Percentiles rank a stretch among this genome's conserved stretches.
These are phyloP conservation scores for Aspergillus thermomutatus DNA, from an alignment of 2,329 filamentous ascomycete genomes.

Conservation along the genomic window DNA sequence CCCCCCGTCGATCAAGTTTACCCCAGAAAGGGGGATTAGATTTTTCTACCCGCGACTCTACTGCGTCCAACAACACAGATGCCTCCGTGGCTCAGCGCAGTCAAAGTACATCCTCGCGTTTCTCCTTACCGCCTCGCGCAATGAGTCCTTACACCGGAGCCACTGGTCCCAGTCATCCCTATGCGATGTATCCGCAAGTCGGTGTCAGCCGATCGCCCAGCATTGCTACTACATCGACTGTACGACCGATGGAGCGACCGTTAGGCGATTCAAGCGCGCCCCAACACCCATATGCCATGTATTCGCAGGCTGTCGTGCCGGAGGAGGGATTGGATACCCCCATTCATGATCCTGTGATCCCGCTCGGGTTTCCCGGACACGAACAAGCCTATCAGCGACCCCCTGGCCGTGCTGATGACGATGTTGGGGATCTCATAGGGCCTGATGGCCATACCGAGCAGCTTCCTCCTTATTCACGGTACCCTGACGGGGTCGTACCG, in stretches of 20 bases:
- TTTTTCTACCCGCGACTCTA: conserved; percentile 30
- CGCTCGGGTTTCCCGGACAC: conserved; percentile 71
- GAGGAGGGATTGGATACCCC: conserved; percentile 51
- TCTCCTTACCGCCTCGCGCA: conserved; percentile 43
- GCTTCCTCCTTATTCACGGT: conserved; percentile 85
- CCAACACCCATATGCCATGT: conserved; percentile 82
- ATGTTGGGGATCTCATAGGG: conserved; percentile 80
- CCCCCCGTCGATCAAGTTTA: conserved; percentile 31
- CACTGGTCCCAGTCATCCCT: conserved; percentile 76
- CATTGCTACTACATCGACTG: conserved; percentile 68
- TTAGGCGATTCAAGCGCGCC: conserved; percentile 63
- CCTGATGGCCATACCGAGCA: conserved; percentile 87
- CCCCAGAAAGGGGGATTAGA: conserved; percentile 30
- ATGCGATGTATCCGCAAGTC: conserved; percentile 79
- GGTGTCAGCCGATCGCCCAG: conserved; percentile 57
- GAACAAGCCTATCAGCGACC: conserved; percentile 67
- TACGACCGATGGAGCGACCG: conserved; percentile 56
- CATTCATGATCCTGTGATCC: conserved; percentile 48
- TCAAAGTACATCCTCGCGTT: conserved; percentile 43
- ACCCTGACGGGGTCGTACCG: conserved; percentile 70
- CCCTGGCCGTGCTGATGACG: conserved; percentile 67
- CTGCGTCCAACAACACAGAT: conserved; percentile 28
- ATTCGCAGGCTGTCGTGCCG: conserved; percentile 71
- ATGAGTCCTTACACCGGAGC: conserved; percentile 68
- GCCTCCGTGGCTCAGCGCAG: conserved; percentile 38